A percentile compares a stretch with the other conserved stretches of the same genome.
phyloP scores from a whole-genome alignment of 805 yeast genomes.

The Candida caryicola region DNA sequence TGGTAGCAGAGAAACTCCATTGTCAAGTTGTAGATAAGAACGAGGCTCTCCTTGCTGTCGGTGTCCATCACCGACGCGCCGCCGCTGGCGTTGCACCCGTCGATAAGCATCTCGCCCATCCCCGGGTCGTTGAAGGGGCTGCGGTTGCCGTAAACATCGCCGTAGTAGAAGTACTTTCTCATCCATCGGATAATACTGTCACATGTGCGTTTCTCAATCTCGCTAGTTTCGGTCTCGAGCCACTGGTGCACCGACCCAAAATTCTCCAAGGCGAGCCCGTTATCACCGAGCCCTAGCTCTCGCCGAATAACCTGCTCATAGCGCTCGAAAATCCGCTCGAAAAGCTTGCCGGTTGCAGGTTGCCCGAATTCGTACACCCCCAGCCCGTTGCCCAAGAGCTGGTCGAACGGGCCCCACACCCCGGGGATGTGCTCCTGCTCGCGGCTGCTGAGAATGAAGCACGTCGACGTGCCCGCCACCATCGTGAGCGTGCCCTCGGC shows the following conservation, averaged over 20 bases:
- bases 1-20: constrained; percentile 55
- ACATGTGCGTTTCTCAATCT: constrained; percentile 19
- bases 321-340: constrained; percentile 45
- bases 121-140: constrained; percentile 51
- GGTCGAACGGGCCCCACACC: constrained; percentile 60
- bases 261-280: background rate
- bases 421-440: constrained; percentile 31
- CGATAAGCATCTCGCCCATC: constrained; percentile 49
- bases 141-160: constrained; percentile 58
- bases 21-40: constrained; percentile 42
- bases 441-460: constrained; percentile 35
- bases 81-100: constrained; percentile 33
- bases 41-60: constrained; percentile 22
- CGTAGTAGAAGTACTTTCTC: constrained; percentile 45
- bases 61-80: background rate
- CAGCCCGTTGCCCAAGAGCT: constrained; percentile 24
- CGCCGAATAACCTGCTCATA: constrained; percentile 8
- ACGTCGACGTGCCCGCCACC: constrained; percentile 65
- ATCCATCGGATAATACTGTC: constrained; percentile 22
- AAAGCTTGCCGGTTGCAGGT: constrained; percentile 55
- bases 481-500: constrained; percentile 31
- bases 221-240: constrained; percentile 21
- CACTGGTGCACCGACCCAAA: constrained; percentile 9
- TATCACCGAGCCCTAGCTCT: background rate
- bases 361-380: constrained; percentile 54